These are phyloP conservation scores for Pulveroboletus ravenelii DNA, from an alignment of 768 basidiomycete genomes.

Conservation along the genomic window DNA sequence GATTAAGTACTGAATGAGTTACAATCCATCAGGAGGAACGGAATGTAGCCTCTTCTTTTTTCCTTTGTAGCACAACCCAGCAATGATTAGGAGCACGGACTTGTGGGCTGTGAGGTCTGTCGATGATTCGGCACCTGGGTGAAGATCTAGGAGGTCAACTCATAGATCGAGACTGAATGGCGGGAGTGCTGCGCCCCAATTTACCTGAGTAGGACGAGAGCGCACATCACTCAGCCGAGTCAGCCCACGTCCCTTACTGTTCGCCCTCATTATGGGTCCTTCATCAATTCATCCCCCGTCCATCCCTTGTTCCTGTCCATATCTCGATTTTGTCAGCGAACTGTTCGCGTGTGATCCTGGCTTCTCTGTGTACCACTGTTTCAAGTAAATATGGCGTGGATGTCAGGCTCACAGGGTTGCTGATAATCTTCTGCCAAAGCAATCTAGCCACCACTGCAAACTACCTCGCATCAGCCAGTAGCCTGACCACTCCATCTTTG, in stretches of 20 bases:
- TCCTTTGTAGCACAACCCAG: conserved; percentile 88
- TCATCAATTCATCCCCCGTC: conserved; percentile 37
- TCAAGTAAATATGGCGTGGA: conserved; percentile 64
- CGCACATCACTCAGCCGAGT: conserved; percentile 48
- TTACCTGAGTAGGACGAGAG: conserved; percentile 50
- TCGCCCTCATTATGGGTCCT: conserved; percentile 45
- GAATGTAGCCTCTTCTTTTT: conserved; percentile 92
- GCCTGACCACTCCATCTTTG: conserved; percentile 79
- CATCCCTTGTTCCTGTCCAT: conserved; percentile 58
- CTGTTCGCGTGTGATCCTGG: conserved; percentile 82
- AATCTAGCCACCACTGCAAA: neutral
- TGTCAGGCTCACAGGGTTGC: conserved; percentile 71
- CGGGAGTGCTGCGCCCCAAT: conserved; percentile 85
- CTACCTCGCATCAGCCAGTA: neutral
- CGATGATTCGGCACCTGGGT: conserved; percentile 82
- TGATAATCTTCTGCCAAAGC: conserved; percentile 61
- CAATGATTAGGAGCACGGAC: conserved; percentile 79
- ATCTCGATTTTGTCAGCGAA: conserved; percentile 83
- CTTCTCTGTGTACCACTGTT: conserved; percentile 56
- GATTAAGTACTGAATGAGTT: conserved; percentile 42
- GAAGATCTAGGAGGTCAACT: conserved; percentile 79
- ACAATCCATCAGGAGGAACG: neutral
- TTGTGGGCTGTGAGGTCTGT: conserved; percentile 54
- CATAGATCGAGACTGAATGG: conserved; percentile 90
- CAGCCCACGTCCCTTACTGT: neutral